These are phyloP conservation scores for Leishmania aethiopica DNA, from an alignment of 208 protist genomes.

Conservation along the genomic window DNA sequence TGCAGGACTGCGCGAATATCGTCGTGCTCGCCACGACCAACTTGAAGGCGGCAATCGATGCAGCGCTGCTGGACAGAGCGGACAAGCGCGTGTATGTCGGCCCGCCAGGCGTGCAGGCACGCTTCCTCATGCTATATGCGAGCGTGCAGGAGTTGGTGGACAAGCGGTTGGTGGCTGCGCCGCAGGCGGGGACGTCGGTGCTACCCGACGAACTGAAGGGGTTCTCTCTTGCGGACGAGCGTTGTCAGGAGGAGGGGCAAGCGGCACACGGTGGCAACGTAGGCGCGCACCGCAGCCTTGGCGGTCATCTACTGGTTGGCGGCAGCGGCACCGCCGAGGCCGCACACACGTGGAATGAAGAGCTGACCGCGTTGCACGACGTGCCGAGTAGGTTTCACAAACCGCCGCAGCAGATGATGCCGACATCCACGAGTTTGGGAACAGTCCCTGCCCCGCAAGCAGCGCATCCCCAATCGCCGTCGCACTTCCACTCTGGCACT, in stretches of 20 bases:
- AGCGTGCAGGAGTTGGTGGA: conserved; percentile 83
- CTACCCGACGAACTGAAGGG: neutral
- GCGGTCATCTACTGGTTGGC: neutral
- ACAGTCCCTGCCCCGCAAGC: neutral
- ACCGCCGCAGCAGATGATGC: neutral
- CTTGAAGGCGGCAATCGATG: conserved; percentile 93
- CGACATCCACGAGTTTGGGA: neutral
- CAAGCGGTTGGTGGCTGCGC: conserved; percentile 17
- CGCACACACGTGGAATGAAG: neutral
- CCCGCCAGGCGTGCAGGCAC: conserved; percentile 76
- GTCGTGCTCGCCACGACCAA: conserved; percentile 97
- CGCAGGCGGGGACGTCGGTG: neutral
- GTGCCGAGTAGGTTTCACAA: neutral
- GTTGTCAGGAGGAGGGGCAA: neutral
- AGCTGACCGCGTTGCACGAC: neutral
- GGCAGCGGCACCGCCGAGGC: neutral
- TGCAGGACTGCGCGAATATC: conserved; percentile 90
- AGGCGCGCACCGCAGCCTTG: neutral
- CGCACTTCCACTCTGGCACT: neutral
- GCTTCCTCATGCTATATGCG: conserved; percentile 72
- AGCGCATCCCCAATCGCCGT: neutral
- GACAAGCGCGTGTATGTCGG: conserved; percentile 96
- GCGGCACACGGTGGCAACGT: neutral
- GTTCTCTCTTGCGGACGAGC: neutral
- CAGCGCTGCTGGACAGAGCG: conserved; percentile 95